A percentile compares a stretch with the other conserved stretches of the same genome.
These are phyloP conservation scores for Stephanodiscus minutulus DNA, from an alignment of 108 stramenopile genomes.

Conservation along the genomic window DNA sequence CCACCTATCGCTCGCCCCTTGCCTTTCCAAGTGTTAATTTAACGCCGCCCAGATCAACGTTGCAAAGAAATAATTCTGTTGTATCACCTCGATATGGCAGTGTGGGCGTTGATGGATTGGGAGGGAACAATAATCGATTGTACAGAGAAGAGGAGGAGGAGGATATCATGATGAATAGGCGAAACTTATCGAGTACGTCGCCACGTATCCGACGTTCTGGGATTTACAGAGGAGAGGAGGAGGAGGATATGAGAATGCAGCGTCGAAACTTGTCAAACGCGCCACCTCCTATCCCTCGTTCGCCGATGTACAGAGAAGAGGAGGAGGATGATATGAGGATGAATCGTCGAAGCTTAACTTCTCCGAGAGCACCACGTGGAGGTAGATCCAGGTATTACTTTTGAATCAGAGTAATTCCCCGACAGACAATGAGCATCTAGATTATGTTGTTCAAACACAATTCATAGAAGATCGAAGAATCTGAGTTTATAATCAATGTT, in stretches of 20 bases:
- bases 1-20: neutral
- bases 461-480: neutral
- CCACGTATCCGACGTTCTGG: too few species aligned
- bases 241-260: neutral
- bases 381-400: neutral
- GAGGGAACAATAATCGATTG: neutral
- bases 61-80: neutral
- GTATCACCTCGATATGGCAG: neutral
- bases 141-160: neutral
- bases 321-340: neutral
- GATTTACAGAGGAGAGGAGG: neutral
- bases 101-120: neutral
- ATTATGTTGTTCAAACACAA: neutral
- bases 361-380: neutral
- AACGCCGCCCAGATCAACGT: neutral
- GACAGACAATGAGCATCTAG: neutral
- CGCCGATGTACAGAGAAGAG: neutral
- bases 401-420: neutral
- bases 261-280: neutral
- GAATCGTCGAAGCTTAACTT: neutral
- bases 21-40: neutral
- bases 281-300: too few species aligned
- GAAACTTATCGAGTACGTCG: neutral
- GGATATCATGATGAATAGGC: neutral
- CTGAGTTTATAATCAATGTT: too few species aligned